Base-by-base conservation (phyloP, 495 filamentous ascomycete species). In the Talaromyces trachyspermus region DNA sequence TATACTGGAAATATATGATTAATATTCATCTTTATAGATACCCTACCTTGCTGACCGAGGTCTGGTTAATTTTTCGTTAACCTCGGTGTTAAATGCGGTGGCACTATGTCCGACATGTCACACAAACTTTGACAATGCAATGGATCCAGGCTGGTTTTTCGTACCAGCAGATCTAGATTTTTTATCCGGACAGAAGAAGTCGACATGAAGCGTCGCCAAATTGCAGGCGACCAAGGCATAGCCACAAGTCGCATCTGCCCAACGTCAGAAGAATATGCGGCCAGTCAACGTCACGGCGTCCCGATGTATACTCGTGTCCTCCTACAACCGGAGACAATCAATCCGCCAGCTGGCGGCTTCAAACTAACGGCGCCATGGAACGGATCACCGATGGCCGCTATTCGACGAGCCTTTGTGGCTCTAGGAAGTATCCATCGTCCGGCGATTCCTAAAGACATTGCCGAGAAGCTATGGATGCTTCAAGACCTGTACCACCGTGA, bases 141-240 rank as follows among this genome's bases (percentile, higher is more conserved):
- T 33, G 0, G 51, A 53, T 32, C 51, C 51, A 22, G 39, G 51
- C 4, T 46, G 42, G 26, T 24, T 43, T 19, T 49, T 53, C 24
- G 12, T 53, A 9, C 51, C 51, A 8, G 44, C 36, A 2, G 51
- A 53, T 30, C 40, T 53, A 2, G 17, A 49, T 14, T 47, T 26
- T 35, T 53, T 49, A 14, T 52, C 49, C 19, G 56, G 56, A 38
- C n/a, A 38, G 1, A 32, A 48, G 41, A 49, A 56, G 19, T 26
- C 12, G 7, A 12, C 27, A 12, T 6, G 12, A 12, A 30, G 27
- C 7, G 12, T 12, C 27, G 27, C 27, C 12, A 30, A 6, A 30
- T 6, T 30, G 27, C 6, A 12, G 12, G 12, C n/a, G n/a, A n/a
- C n/a, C 27, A 30, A 30, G 27, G 27, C 6, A 30, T 30, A 30